phyloP scores from a whole-genome alignment of 1,284 basidiomycete species.

The Fistulinella cinereoalba region DNA sequence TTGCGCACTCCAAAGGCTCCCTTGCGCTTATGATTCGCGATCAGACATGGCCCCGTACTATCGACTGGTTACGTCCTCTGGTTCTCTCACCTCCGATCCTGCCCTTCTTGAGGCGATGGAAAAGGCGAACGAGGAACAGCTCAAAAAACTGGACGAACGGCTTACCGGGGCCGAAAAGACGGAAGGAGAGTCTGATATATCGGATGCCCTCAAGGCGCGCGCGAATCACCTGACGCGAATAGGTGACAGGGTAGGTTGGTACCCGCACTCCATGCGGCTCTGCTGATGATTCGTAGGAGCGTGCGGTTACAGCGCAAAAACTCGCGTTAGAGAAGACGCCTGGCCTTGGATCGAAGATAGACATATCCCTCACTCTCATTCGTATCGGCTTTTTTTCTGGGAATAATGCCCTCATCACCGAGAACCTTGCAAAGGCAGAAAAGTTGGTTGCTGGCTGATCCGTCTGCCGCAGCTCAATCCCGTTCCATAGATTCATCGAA shows the following conservation, averaged over 20 bases:
- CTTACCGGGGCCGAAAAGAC: conserved; percentile 87
- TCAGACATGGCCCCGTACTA: conserved; percentile 86
- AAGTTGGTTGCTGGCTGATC: conserved; percentile 48
- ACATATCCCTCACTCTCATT: conserved; percentile 86
- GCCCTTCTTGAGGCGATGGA: conserved; percentile 69
- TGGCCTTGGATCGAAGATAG: conserved; percentile 90
- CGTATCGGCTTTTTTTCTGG: conserved; percentile 91
- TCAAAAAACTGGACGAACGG: conserved; percentile 76
- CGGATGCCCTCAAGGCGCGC: conserved; percentile 77
- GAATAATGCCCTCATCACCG: conserved; percentile 73
- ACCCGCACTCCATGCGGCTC: not conserved
- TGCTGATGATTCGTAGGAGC: conserved; percentile 1
- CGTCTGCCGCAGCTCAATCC: not conserved
- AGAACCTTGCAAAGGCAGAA: conserved; percentile 79
- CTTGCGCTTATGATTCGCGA: no score
- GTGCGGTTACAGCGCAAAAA: not conserved
- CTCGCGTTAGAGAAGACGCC: conserved; percentile 89
- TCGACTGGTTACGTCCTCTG: conserved; percentile 50
- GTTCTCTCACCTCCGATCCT: conserved; percentile 50
- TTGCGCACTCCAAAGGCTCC: no score
- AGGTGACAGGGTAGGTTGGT: conserved; percentile 76
- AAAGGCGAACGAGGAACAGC: conserved; percentile 71
- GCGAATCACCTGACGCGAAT: conserved; percentile 88
- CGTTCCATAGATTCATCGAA: conserved; percentile 72
- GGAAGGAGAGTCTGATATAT: conserved; percentile 92